Percentiles rank a stretch among this genome's conserved stretches.
Evolutionary conservation across 257 asterid species (phyloP).

Genomic region (Fraxinus excelsior): DNA sequence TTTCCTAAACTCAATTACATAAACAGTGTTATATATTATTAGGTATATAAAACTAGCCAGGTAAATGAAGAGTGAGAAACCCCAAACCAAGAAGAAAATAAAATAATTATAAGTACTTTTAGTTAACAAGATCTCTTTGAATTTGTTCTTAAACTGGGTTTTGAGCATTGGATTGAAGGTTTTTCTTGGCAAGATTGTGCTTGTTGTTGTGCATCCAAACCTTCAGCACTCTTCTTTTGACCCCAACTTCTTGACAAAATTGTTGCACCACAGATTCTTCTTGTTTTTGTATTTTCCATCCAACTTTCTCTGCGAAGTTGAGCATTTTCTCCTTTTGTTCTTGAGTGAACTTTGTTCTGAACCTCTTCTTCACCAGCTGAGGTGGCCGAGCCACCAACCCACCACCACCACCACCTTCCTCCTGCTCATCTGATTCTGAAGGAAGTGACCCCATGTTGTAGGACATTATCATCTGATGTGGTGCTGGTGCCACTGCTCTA

Average conservation of each 20-base stretch:
- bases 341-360: slow-evolving; percentile 72
- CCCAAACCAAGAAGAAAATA: not conserved
- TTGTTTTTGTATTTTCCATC: slow-evolving; percentile 90
- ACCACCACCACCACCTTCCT: slow-evolving; percentile 41
- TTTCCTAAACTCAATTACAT: slow-evolving; percentile 23
- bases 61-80: slow-evolving; percentile 4
- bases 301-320: slow-evolving; percentile 77
- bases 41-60: slow-evolving; percentile 6
- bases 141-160: slow-evolving; percentile 25
- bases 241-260: slow-evolving; percentile 78
- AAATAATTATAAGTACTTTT: slow-evolving; percentile 5
- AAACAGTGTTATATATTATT: slow-evolving; percentile 13
- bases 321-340: slow-evolving; percentile 95
- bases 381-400: slow-evolving; percentile 33
- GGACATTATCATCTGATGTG: slow-evolving; percentile 70
- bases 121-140: not conserved
- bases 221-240: slow-evolving; percentile 77
- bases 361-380: slow-evolving; percentile 67
- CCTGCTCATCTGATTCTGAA: slow-evolving; percentile 64
- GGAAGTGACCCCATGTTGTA: slow-evolving; percentile 49
- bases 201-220: slow-evolving; percentile 98
- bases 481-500: slow-evolving; percentile 42
- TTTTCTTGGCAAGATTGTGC: slow-evolving; percentile 67
- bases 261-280: slow-evolving; percentile 79
- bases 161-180: slow-evolving; percentile 17